These are phyloP conservation scores for Pleurotus pulmonarius DNA, from an alignment of 768 basidiomycete genomes.

Conservation along the genomic window DNA sequence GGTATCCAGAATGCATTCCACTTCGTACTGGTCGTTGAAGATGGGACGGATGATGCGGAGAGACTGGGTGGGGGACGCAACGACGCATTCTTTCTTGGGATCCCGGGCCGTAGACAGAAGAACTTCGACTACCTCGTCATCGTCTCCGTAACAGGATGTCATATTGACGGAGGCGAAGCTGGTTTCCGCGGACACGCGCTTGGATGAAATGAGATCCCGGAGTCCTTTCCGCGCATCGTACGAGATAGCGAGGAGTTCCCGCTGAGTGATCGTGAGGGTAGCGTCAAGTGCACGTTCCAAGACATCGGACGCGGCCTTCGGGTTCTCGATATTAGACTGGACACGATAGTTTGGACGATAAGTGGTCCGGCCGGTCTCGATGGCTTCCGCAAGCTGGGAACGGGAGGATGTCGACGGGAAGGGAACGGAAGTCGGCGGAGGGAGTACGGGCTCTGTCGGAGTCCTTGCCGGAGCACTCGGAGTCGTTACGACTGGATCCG, in stretches of 20 bases:
- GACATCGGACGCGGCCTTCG: slow-evolving; percentile 10
- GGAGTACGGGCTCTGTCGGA: neutral
- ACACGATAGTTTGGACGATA: slow-evolving; percentile 15
- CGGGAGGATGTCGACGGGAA: too few species aligned
- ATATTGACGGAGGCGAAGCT: neutral
- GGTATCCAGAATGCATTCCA: slow-evolving; percentile 20
- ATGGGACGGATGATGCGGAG: slow-evolving; percentile 11
- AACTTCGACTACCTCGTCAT: neutral
- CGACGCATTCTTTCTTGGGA: neutral
- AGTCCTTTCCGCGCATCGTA: slow-evolving; percentile 15
- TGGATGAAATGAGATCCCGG: slow-evolving; percentile 15
- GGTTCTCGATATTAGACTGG: slow-evolving; percentile 15
- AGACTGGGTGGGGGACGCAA: slow-evolving; percentile 11
- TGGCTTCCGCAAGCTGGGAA: slow-evolving; percentile 7
- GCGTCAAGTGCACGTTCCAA: slow-evolving; percentile 14
- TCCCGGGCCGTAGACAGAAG: neutral
- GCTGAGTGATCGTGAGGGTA: slow-evolving; percentile 14
- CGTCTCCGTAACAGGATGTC: neutral
- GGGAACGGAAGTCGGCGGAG: neutral
- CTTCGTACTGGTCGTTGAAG: slow-evolving; percentile 13
- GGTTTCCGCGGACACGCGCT: neutral
- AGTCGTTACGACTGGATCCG: slow-evolving; percentile 8
- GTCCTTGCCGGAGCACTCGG: neutral
- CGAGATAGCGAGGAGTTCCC: slow-evolving; percentile 16
- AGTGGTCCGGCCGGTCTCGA: slow-evolving; percentile 8